Base-by-base conservation (phyloP, 306 rosid genomes). In the Crotalaria pallida region DNA sequence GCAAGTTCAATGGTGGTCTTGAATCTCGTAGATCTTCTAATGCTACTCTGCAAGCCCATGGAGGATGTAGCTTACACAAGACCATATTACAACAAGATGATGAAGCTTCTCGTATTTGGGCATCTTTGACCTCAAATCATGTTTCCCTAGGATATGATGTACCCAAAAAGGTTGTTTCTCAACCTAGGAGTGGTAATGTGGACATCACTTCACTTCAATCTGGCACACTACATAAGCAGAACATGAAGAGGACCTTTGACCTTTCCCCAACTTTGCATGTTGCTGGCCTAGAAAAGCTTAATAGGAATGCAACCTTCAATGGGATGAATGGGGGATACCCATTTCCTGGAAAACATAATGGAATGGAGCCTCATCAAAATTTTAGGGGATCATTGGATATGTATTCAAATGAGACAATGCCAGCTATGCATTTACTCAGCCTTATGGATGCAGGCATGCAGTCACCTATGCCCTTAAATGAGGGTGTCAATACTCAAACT, bases 381-480 rank as follows among this genome's bases (percentile, higher is more conserved):
- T 40, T 65, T 52, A 72, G 80, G 73, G 89, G 87, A 16, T 77
- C 99, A 17, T 55, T 83, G 66, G 96, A 95, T 84, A 64, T 87
- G 79, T 95, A 87, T 86, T 81, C 97, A 33, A 91, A 91, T 58
- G 99, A 95, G 61, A 87, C 96, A 56, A 91, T 95, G 80, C 95
- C 96, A 5, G 97, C 99, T 57, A 91, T 95, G 99, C 99, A 95
- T 88, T 85, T 95, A 75, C 97, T 95, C 61, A 95, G 96, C 89
- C 99, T 95, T 50, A 91, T 95, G 97, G 92, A 88, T 75, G 89
- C 98, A 45, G 86, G 96, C 72, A 84, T 85, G 94, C 92, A 64
- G 77, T 78, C 97, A 11, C 83, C 86, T 47, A 70, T 89, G 34
- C 71, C 91, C 66, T 81, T 83, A 76, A 82, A 82, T 81, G 62